These are phyloP conservation scores for Colletotrichum sojae DNA, from an alignment of 2,329 filamentous ascomycete species.

Conservation along the genomic window DNA sequence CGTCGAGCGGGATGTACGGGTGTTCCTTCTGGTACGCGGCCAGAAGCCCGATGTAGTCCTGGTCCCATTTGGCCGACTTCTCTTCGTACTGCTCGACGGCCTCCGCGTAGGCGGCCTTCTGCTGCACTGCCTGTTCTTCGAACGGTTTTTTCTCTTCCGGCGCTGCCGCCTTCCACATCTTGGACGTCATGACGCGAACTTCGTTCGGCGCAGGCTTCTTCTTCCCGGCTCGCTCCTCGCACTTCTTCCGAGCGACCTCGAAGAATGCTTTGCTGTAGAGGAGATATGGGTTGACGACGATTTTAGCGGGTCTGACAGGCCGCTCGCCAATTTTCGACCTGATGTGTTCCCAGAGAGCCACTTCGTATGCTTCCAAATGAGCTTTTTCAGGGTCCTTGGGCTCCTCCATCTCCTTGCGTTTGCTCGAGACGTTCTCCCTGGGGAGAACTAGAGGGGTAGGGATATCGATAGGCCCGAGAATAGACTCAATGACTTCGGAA, in stretches of 20 bases:
- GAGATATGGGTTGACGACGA: conserved; percentile 87
- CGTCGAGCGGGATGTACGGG: conserved; percentile 57
- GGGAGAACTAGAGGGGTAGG: conserved; percentile 81
- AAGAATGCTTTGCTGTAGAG: conserved; percentile 87
- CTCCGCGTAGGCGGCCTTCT: conserved; percentile 76
- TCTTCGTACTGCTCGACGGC: conserved; percentile 72
- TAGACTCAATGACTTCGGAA: conserved; percentile 83
- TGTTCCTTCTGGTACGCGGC: conserved; percentile 67
- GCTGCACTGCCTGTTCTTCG: conserved; percentile 78
- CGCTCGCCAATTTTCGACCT: conserved; percentile 77
- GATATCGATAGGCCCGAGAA: conserved; percentile 86
- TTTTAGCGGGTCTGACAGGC: conserved; percentile 79
- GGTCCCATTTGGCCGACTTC: conserved; percentile 80
- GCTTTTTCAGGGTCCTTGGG: conserved; percentile 65
- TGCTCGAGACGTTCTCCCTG: conserved; percentile 68
- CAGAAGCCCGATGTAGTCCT: conserved; percentile 69
- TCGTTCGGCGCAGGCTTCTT: conserved; percentile 81
- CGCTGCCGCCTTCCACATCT: conserved; percentile 88
- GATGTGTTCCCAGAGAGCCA: conserved; percentile 66
- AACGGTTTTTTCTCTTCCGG: conserved; percentile 83
- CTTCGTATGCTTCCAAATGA: conserved; percentile 70
- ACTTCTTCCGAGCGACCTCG: conserved; percentile 71
- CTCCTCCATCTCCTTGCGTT: conserved; percentile 66
- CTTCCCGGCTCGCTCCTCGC: conserved; percentile 74
- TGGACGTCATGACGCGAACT: conserved; percentile 86